Conservation (phyloP, 2,329 filamentous ascomycete genomes). For the Phialophora chinensis region DNA sequence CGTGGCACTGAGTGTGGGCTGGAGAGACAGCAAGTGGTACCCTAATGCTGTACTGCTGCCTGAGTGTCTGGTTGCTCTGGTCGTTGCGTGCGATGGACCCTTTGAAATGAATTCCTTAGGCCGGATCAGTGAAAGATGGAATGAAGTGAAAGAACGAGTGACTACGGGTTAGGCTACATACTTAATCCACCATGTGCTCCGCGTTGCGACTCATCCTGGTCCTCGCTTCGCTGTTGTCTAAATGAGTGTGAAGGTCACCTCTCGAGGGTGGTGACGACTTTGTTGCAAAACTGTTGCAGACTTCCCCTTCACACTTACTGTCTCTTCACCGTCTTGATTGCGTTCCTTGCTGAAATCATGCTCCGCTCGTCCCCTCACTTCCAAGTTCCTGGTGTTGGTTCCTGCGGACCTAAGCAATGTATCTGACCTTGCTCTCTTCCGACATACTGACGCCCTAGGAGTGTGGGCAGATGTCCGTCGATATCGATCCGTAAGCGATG, state of each 20-base stretch:
- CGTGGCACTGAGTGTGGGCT: too few relatives aligned
- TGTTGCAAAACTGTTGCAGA: background rate
- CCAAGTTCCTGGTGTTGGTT: background rate
- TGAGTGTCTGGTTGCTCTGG: too few relatives aligned
- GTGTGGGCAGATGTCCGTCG: background rate
- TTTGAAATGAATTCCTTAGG: background rate
- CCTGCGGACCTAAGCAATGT: background rate
- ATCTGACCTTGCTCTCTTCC: background rate
- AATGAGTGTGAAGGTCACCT: background rate
- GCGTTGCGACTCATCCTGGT: background rate
- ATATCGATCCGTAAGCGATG: background rate
- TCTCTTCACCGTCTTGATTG: background rate
- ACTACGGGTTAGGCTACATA: slow-evolving; percentile 4
- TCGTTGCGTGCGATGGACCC: background rate
- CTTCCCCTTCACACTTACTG: background rate
- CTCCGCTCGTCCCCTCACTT: background rate
- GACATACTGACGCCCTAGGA: background rate
- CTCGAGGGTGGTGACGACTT: background rate
- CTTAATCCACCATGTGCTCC: background rate
- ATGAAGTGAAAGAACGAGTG: slow-evolving; percentile 1
- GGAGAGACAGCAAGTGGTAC: too few relatives aligned
- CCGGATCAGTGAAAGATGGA: background rate
- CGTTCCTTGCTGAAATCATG: background rate
- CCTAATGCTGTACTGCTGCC: too few relatives aligned
- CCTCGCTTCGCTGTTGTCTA: background rate